Conservation (phyloP, 495 filamentous ascomycete species). For the Aspergillus avenaceus region DNA sequence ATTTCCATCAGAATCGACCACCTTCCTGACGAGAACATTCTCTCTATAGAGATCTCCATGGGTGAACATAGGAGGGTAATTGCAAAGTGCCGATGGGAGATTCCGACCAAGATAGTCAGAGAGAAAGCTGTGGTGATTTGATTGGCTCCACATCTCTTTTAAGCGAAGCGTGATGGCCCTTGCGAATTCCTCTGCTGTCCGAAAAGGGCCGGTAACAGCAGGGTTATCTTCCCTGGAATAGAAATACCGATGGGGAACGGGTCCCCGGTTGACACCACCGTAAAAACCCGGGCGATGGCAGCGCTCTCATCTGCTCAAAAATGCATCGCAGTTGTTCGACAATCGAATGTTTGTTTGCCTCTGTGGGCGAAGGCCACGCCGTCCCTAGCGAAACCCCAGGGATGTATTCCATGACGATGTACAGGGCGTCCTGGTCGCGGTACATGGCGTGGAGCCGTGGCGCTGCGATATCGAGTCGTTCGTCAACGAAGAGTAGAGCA, state of each 20-base stretch:
- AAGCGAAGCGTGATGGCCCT: conserved; percentile 25
- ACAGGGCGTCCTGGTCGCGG: conserved; percentile 8
- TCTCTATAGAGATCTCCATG: conserved; percentile 28
- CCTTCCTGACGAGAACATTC: conserved; percentile 28
- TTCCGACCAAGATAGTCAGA: conserved; percentile 31
- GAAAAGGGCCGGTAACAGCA: conserved; percentile 27
- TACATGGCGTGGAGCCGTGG: conserved; percentile 20
- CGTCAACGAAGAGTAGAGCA: conserved; percentile 14
- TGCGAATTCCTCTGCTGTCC: conserved; percentile 26
- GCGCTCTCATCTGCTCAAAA: conserved; percentile 24
- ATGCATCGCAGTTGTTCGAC: conserved; percentile 17
- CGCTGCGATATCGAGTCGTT: conserved; percentile 12
- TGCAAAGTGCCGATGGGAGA: conserved; percentile 22
- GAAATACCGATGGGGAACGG: conserved; percentile 28
- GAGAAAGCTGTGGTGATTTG: conserved; percentile 14
- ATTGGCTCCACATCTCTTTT: conserved; percentile 18
- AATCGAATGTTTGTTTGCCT: conserved; percentile 22
- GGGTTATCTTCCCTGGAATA: conserved; percentile 20
- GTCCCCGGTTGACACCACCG: conserved; percentile 21
- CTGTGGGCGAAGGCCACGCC: conserved; percentile 13
- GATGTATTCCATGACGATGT: conserved; percentile 20
- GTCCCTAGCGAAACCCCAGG: conserved; percentile 10
- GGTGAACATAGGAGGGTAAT: conserved; percentile 27
- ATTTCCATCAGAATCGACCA: conserved; percentile 1
- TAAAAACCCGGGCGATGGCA: conserved; percentile 26